phyloP scores from a whole-genome alignment of 2,329 filamentous ascomycete species.

The Colletotrichum sp. region DNA sequence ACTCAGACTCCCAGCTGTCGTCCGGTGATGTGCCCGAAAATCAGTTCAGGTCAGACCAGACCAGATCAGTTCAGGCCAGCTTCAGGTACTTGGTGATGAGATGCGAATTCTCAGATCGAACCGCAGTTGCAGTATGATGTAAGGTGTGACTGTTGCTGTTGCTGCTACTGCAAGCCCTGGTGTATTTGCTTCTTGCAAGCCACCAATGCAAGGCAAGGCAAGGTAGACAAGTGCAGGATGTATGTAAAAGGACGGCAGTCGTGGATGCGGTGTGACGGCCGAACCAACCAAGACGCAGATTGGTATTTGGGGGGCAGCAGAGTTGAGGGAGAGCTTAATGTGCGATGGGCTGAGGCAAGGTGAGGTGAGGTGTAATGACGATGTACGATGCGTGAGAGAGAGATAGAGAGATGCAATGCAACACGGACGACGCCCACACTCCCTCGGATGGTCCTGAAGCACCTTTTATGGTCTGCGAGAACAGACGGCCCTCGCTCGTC shows the following conservation, averaged over 20 bases:
- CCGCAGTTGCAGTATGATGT: not conserved
- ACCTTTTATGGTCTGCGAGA: conserved; percentile 5
- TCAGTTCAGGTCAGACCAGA: not conserved
- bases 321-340: not conserved
- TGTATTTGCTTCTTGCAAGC: not conserved
- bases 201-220: not conserved
- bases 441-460: not conserved
- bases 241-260: not conserved
- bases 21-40: not conserved
- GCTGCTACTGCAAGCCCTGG: not conserved
- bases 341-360: not conserved
- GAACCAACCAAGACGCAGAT: not conserved
- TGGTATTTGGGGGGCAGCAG: not conserved
- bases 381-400: not conserved
- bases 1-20: not conserved
- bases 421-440: not conserved
- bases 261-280: not conserved
- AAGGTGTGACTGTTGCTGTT: not conserved
- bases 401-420: not conserved
- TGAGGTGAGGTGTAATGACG: conserved; percentile 1
- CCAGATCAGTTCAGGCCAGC: not conserved
- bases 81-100: not conserved
- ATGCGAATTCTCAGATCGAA: not conserved
- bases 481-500: not conserved
- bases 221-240: not conserved